Evolutionary conservation across 75 land plant species (phyloP).

Genomic region (Pseudotsuga menziesii): DNA sequence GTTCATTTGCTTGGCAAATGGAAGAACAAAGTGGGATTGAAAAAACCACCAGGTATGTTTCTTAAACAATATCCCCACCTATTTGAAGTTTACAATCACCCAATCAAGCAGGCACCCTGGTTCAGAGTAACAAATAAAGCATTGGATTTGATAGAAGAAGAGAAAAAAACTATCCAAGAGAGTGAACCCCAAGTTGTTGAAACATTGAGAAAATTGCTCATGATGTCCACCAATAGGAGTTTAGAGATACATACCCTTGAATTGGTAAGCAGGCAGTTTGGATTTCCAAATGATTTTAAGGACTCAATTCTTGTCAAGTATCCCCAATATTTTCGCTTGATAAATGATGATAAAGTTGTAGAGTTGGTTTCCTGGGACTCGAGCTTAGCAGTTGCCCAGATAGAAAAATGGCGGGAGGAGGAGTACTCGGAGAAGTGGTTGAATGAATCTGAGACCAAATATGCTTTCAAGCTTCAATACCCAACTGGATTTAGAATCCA

Average conservation of each 20-base stretch:
- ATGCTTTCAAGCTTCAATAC: constrained; percentile 55
- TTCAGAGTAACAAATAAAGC: constrained; percentile 35
- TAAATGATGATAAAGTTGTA: constrained; percentile 36
- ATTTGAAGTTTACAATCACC: constrained; percentile 53
- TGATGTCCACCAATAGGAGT: constrained; percentile 44
- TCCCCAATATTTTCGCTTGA: constrained; percentile 31
- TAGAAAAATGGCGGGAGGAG: constrained; percentile 60
- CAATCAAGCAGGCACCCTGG: constrained; percentile 28
- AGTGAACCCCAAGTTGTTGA: constrained; percentile 15
- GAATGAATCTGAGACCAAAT: constrained; percentile 43
- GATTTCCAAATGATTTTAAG: constrained; percentile 57
- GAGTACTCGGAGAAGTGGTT: constrained; percentile 44
- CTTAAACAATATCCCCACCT: constrained; percentile 50
- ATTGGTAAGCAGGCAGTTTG: constrained; percentile 33
- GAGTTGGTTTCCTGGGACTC: constrained; percentile 45
- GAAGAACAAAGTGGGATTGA: constrained; percentile 27
- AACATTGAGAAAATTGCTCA: constrained; percentile 53
- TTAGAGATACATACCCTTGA: constrained; percentile 26
- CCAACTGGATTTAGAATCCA: constrained; percentile 67
- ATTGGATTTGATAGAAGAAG: constrained; percentile 33
- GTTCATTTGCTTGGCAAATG: constrained; percentile 38
- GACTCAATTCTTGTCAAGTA: constrained; percentile 40
- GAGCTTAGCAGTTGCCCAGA: constrained; percentile 26
- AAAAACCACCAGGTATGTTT: constrained; percentile 23
- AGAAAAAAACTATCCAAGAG: constrained; percentile 20